Conservation (phyloP, 1,139 yeast genomes). For the Taphrina communis region DNA sequence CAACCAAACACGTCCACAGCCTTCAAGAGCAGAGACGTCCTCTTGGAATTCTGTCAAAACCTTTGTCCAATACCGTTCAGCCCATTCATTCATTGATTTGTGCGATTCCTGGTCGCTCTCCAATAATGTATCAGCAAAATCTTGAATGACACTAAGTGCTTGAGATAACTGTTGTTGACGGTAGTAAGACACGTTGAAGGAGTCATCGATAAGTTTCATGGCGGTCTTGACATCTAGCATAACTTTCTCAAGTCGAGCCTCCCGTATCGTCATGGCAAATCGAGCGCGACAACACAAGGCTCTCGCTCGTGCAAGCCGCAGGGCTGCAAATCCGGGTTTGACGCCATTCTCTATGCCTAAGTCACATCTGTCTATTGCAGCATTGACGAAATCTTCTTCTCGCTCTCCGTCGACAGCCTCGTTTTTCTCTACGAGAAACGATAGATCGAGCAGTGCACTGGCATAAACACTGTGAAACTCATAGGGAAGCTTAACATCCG, state of each 20-base stretch:
- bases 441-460: constrained; percentile 70
- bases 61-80: constrained; percentile 20
- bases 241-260: background rate
- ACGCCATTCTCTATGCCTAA: constrained; percentile 58
- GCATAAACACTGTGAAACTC: constrained; percentile 77
- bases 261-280: background rate
- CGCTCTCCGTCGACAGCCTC: constrained; percentile 51
- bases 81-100: constrained; percentile 20
- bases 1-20: constrained; percentile 30
- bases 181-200: constrained; percentile 10
- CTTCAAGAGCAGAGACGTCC: constrained; percentile 24
- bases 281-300: constrained; percentile 2
- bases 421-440: constrained; percentile 52
- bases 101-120: constrained; percentile 7
- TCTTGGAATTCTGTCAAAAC: constrained; percentile 21
- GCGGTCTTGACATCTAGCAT: background rate
- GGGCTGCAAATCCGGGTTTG: background rate
- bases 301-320: constrained; percentile 14
- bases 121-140: constrained; percentile 20
- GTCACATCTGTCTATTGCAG: constrained; percentile 72
- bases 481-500: constrained; percentile 56
- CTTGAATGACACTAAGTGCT: constrained; percentile 15
- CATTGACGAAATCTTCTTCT: constrained; percentile 65
- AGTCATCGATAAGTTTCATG: constrained; percentile 4
- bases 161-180: constrained; percentile 1